These are phyloP conservation scores for Tardiomyces digboiensis DNA, from an alignment of 1,139 yeast species.

Conservation along the genomic window DNA sequence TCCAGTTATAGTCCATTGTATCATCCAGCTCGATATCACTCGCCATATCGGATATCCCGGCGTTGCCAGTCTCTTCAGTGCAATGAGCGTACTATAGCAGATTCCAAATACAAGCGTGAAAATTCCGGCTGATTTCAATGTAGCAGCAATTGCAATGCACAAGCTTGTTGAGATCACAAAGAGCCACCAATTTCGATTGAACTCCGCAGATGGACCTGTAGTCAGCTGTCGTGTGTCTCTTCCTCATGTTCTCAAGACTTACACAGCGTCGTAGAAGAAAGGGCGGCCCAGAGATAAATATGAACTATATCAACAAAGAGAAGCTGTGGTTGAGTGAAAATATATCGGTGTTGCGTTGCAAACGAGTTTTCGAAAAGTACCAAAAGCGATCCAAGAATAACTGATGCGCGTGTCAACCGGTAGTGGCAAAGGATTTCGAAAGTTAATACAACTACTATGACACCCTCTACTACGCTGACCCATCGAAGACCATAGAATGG, in stretches of 20 bases:
- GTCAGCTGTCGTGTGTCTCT: background rate
- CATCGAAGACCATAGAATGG: background rate
- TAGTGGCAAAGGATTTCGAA: background rate
- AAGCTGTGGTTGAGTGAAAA: constrained; percentile 43
- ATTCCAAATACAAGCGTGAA: background rate
- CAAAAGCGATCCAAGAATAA: constrained; percentile 23
- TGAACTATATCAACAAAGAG: constrained; percentile 23
- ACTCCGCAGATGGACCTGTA: background rate
- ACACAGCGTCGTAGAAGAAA: too few relatives aligned
- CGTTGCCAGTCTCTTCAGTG: background rate
- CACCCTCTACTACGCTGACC: constrained; percentile 11
- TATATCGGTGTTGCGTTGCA: constrained; percentile 39
- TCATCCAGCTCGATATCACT: background rate
- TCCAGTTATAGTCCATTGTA: background rate
- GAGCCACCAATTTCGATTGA: background rate
- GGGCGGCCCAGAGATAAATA: background rate
- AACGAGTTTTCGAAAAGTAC: constrained; percentile 47
- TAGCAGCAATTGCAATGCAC: constrained; percentile 25
- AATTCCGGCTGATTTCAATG: background rate
- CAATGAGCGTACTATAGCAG: background rate
- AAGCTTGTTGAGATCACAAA: constrained; percentile 5
- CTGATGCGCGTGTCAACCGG: background rate
- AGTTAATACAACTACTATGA: background rate
- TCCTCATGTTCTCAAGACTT: too few relatives aligned
- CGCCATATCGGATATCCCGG: background rate